Evolutionary conservation across 1,284 basidiomycete genomes (phyloP).

Genomic region (Malassezia sympodialis): DNA sequence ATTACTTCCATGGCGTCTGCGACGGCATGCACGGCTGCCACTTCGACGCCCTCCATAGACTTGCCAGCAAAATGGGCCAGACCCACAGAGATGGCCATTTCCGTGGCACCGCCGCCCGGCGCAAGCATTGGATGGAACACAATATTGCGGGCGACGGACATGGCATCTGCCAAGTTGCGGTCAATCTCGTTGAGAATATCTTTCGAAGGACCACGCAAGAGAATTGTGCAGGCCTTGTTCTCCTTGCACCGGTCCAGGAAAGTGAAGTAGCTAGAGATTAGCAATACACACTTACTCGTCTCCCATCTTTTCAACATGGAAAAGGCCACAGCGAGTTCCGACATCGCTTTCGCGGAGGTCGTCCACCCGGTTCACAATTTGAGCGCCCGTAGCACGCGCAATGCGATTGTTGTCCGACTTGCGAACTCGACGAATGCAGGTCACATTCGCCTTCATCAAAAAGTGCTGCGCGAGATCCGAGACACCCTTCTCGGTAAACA

Average conservation of each 20-base stretch:
- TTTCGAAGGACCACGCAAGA: constrained; percentile 95
- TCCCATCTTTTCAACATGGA: constrained; percentile 92
- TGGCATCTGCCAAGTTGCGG: constrained; percentile 91
- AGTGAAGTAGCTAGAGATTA: constrained; percentile 69
- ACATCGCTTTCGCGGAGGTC: constrained; percentile 84
- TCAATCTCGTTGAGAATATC: constrained; percentile 98
- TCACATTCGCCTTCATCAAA: constrained; percentile 76
- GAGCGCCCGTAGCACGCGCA: constrained; percentile 85
- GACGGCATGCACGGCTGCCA: constrained; percentile 80
- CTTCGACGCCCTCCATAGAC: constrained; percentile 63
- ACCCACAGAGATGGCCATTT: constrained; percentile 91
- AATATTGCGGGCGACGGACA: constrained; percentile 92
- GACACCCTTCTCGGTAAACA: constrained; percentile 95
- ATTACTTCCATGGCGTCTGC: constrained; percentile 96
- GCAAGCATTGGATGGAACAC: constrained; percentile 86
- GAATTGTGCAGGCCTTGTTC: constrained; percentile 97
- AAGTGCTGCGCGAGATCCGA: constrained; percentile 88
- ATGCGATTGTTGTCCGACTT: constrained; percentile 99
- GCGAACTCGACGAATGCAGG: constrained; percentile 82
- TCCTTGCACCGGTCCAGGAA: constrained; percentile 82
- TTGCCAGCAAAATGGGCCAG: constrained; percentile 69
- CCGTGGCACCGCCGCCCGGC: constrained; percentile 90
- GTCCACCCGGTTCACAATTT: constrained; percentile 92
- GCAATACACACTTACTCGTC: constrained; percentile 62
- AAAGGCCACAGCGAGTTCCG: constrained; percentile 84